Evolutionary conservation across 2,329 filamentous ascomycete genomes (phyloP).

Genomic region (Xylariaceae sp.): DNA sequence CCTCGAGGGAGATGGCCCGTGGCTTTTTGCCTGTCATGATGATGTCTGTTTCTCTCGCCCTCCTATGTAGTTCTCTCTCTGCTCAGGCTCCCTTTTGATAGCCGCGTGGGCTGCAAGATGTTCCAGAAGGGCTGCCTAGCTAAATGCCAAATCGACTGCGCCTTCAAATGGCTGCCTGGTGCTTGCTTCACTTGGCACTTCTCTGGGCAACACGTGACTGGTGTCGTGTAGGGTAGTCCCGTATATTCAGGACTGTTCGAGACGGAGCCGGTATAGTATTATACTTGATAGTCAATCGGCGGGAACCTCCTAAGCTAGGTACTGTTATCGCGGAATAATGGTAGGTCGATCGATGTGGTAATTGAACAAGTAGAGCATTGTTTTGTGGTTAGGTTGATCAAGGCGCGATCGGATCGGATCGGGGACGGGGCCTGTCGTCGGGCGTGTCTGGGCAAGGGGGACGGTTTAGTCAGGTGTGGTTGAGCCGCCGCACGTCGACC

Average conservation of each 20-base stretch:
- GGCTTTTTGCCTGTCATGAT: constrained; percentile 30
- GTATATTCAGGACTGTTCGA: background rate
- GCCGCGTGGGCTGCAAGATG: background rate
- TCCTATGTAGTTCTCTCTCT: background rate
- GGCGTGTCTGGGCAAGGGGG: no score
- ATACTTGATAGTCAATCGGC: background rate
- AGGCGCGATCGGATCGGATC: constrained; percentile 2
- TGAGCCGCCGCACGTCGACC: constrained; percentile 5
- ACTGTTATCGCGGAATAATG: constrained; percentile 34
- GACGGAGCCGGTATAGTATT: background rate
- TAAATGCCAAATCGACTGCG: background rate
- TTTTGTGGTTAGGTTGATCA: constrained; percentile 18
- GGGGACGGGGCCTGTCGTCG: background rate
- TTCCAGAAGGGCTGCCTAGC: background rate
- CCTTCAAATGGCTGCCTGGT: background rate
- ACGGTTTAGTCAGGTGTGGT: background rate
- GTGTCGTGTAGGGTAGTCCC: constrained; percentile 1
- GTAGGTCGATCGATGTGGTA: constrained; percentile 30
- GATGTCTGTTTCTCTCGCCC: constrained; percentile 6
- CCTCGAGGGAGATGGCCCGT: constrained; percentile 33
- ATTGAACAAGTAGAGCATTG: constrained; percentile 26
- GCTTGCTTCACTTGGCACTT: constrained; percentile 3
- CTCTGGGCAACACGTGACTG: constrained; percentile 5
- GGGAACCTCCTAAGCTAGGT: constrained; percentile 12
- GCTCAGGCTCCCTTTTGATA: background rate